Percentiles rank a stretch among this genome's conserved stretches.
These are phyloP conservation scores for Didymella segeticola DNA, from an alignment of 2,329 filamentous ascomycete species.

Conservation along the genomic window DNA sequence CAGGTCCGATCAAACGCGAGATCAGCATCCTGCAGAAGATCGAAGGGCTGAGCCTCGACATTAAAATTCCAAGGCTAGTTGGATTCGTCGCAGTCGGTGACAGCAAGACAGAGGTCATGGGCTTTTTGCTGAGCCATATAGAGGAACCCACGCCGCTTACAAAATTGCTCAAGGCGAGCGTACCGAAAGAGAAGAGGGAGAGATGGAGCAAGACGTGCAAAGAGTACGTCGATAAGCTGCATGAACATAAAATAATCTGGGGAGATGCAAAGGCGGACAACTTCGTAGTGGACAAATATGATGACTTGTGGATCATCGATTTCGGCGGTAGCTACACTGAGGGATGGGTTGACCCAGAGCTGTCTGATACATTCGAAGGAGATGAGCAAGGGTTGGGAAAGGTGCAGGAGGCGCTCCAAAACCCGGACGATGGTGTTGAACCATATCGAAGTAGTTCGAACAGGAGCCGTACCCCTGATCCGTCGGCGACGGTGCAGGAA, in stretches of 20 bases:
- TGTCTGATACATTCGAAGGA: constrained; percentile 47
- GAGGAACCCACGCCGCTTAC: constrained; percentile 19
- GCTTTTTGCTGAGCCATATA: constrained; percentile 23
- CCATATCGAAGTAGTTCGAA: neutral
- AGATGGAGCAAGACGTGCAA: constrained; percentile 22
- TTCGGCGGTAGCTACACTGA: constrained; percentile 51
- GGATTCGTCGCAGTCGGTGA: constrained; percentile 21
- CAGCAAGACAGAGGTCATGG: constrained; percentile 22
- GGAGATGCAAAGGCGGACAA: constrained; percentile 45
- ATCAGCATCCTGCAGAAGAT: constrained; percentile 23
- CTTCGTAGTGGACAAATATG: constrained; percentile 48
- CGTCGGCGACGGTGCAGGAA: constrained; percentile 3
- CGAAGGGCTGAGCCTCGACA: constrained; percentile 11
- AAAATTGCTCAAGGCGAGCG: constrained; percentile 16
- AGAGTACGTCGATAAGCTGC: constrained; percentile 16
- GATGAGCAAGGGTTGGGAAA: constrained; percentile 43
- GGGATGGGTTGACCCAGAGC: constrained; percentile 51
- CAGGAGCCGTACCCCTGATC: neutral
- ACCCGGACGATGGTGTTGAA: constrained; percentile 10
- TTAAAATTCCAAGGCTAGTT: constrained; percentile 19
- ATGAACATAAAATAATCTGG: constrained; percentile 30
- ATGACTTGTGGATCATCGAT: constrained; percentile 51
- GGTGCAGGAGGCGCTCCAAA: constrained; percentile 19
- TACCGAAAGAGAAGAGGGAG: constrained; percentile 15
- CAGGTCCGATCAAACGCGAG: constrained; percentile 25